Conservation (phyloP, 495 filamentous ascomycete genomes). For the Amorphotheca resinae region DNA sequence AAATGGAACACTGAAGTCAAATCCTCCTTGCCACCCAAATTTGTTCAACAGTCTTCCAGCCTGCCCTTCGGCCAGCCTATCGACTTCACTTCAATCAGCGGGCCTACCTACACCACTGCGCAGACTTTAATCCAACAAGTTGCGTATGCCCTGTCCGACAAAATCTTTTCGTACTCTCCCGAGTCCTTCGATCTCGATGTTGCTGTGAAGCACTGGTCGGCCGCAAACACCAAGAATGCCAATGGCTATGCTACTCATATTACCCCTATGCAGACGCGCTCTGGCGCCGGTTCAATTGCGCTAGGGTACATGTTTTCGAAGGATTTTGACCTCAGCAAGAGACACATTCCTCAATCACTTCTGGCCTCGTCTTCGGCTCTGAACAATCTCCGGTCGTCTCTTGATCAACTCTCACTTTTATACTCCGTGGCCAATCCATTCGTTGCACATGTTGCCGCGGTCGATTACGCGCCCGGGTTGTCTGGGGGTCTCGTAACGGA, state of each 20-base stretch:
- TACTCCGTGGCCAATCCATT: constrained; percentile 86
- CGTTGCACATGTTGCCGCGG: constrained; percentile 85
- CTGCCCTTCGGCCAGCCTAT: constrained; percentile 51
- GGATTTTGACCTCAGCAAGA: constrained; percentile 85
- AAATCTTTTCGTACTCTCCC: constrained; percentile 92
- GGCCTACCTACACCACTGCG: constrained; percentile 81
- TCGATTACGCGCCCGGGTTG: constrained; percentile 59
- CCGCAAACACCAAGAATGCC: constrained; percentile 53
- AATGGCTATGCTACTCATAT: constrained; percentile 70
- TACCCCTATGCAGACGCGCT: constrained; percentile 69
- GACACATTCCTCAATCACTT: constrained; percentile 80
- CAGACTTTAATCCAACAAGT: constrained; percentile 93
- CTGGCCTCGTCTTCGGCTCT: constrained; percentile 75
- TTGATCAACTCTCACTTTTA: constrained; percentile 81
- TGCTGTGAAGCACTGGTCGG: constrained; percentile 65
- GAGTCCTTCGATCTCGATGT: constrained; percentile 82
- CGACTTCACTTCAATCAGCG: constrained; percentile 55
- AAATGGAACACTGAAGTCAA: constrained; percentile 15
- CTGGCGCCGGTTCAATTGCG: constrained; percentile 83
- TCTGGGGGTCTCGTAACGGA: constrained; percentile 67
- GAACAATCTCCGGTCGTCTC: constrained; percentile 61
- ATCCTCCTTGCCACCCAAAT: constrained; percentile 12
- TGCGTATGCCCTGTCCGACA: constrained; percentile 84
- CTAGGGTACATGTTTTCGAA: constrained; percentile 95
- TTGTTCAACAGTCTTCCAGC: constrained; percentile 34